Evolutionary conservation across 2,329 filamentous ascomycete species (phyloP).

Genomic region (Hypomyces rosellus): DNA sequence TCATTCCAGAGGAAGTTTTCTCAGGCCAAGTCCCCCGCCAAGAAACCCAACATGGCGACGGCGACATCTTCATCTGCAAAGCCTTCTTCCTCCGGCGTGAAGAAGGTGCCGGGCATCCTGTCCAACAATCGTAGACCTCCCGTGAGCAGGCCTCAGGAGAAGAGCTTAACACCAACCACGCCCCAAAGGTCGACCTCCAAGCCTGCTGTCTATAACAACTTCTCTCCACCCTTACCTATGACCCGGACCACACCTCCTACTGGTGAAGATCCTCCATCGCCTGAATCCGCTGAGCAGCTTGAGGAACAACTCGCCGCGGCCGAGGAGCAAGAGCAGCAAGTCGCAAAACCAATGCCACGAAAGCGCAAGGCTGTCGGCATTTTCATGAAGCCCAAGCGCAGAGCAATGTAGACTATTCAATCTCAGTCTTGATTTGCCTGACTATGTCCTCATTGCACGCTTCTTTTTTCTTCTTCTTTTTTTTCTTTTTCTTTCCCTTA

Average conservation of each 20-base stretch:
- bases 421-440: not conserved
- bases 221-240: not conserved
- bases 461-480: not conserved
- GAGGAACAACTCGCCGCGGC: not conserved
- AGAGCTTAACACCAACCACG: slow-evolving; percentile 6
- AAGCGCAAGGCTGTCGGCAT: slow-evolving; percentile 43
- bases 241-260: not conserved
- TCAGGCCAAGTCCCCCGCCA: slow-evolving; percentile 2
- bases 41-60: not conserved
- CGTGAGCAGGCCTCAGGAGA: slow-evolving; percentile 14
- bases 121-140: slow-evolving; percentile 22
- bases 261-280: not conserved
- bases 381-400: slow-evolving; percentile 46
- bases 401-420: slow-evolving; percentile 5
- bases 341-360: slow-evolving; percentile 13
- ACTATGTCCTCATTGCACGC: not conserved
- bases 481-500: not conserved
- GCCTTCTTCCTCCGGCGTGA: not conserved
- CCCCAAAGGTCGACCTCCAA: not conserved
- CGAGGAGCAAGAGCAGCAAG: not conserved
- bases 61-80: not conserved
- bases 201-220: not conserved
- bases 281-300: not conserved
- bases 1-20: slow-evolving; percentile 7
- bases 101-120: slow-evolving; percentile 18